Conservation (phyloP, 306 rosid genomes). For the Vicia villosa region DNA sequence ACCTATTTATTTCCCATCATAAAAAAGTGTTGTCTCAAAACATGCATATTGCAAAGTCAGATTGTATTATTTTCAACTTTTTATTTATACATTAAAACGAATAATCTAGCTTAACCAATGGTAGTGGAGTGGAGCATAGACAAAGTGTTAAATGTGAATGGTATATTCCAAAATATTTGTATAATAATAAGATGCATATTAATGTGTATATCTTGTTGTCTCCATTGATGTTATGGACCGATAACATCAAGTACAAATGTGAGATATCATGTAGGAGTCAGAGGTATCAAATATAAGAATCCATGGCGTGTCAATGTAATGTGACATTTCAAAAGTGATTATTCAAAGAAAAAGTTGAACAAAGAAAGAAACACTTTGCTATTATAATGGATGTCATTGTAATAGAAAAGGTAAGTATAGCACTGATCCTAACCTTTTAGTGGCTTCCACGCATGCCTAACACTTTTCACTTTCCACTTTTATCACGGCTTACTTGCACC, state of each 20-base stretch:
- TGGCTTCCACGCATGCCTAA: slow-evolving; percentile 28
- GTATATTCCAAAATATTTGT: slow-evolving; percentile 6
- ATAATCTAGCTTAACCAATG: neutral
- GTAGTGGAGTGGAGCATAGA: neutral
- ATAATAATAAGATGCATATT: neutral
- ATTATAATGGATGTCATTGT: slow-evolving; percentile 7
- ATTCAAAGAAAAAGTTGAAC: neutral
- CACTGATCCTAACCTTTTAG: neutral
- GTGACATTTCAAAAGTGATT: slow-evolving; percentile 30
- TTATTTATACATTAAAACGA: slow-evolving; percentile 6
- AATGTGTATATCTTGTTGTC: slow-evolving; percentile 1
- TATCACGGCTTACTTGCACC: slow-evolving; percentile 5
- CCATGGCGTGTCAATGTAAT: neutral
- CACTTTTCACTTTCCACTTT: slow-evolving; percentile 10
- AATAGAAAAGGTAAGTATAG: neutral
- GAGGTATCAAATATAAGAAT: slow-evolving; percentile 29
- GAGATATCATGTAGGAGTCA: slow-evolving; percentile 4
- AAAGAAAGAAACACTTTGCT: slow-evolving; percentile 24
- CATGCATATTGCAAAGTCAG: neutral
- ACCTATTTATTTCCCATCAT: neutral
- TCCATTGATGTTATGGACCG: neutral
- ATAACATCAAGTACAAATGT: neutral
- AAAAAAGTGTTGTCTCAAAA: neutral
- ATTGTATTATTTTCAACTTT: neutral
- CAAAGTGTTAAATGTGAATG: neutral